phyloP scores from a whole-genome alignment of 345 rosid genomes.

The rapeseed (Brassica napus) region DNA sequence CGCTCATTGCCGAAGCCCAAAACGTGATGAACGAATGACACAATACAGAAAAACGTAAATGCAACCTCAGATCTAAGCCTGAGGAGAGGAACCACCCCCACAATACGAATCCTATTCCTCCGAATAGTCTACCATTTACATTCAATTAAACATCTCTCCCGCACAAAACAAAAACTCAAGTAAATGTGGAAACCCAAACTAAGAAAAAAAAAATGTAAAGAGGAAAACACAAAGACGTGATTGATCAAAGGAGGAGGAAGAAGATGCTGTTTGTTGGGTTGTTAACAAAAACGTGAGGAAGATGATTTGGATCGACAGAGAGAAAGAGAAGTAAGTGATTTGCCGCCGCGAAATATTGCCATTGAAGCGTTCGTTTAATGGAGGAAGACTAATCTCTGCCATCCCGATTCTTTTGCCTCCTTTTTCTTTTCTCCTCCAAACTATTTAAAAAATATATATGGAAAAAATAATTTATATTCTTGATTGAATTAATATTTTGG shows the following conservation, averaged over 20 bases:
- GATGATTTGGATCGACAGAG: slow-evolving; percentile 25
- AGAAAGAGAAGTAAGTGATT: neutral
- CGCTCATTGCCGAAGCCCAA: slow-evolving; percentile 27
- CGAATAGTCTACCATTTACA: neutral
- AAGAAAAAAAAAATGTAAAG: too few species aligned
- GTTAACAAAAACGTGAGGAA: slow-evolving; percentile 22
- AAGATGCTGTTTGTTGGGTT: neutral
- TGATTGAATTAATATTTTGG: too few species aligned
- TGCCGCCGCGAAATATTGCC: slow-evolving; percentile 36
- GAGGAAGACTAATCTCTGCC: slow-evolving; percentile 16
- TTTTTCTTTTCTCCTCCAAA: neutral
- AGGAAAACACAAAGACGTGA: neutral
- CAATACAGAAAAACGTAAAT: neutral
- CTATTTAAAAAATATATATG: too few species aligned
- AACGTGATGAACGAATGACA: neutral
- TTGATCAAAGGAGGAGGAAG: neutral
- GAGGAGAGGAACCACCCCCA: slow-evolving; percentile 20
- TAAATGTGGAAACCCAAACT: neutral
- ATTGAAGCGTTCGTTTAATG: slow-evolving; percentile 33
- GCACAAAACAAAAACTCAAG: neutral
- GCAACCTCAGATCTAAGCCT: slow-evolving; percentile 39
- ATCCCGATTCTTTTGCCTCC: slow-evolving; percentile 23
- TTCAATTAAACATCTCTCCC: neutral
- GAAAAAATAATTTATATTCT: too few species aligned
- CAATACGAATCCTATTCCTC: slow-evolving; percentile 2